Percentiles rank a stretch among this genome's conserved stretches.
Evolutionary conservation across 306 rosid species (phyloP).

Genomic region (Pyrus communis): DNA sequence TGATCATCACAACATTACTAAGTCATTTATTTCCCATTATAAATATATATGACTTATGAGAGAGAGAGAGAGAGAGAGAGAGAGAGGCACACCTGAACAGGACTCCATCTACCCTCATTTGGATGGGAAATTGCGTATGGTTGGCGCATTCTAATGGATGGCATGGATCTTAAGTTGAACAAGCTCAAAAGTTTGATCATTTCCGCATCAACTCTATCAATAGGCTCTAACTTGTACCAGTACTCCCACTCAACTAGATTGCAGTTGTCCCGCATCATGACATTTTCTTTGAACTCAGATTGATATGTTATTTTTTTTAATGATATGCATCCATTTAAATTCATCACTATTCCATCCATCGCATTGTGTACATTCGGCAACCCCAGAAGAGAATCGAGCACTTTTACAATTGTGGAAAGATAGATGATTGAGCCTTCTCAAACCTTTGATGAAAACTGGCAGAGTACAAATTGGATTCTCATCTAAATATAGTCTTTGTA

Average conservation of each 20-base stretch:
- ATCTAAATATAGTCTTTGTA: not conserved
- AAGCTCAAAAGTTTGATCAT: not conserved
- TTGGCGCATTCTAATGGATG: no score
- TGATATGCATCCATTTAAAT: not conserved
- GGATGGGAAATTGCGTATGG: no score
- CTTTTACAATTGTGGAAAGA: rapidly evolving
- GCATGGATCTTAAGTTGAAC: not conserved
- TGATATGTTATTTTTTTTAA: not conserved
- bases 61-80: not conserved
- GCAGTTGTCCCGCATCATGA: no score
- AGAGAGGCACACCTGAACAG: no score
- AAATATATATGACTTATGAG: no score
- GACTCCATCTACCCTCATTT: no score
- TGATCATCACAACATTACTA: no score
- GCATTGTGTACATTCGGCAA: not conserved
- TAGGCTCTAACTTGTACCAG: not conserved
- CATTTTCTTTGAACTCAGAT: no score
- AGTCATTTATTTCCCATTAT: no score
- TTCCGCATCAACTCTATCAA: not conserved
- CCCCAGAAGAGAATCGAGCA: not conserved
- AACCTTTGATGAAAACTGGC: not conserved
- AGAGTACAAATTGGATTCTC: not conserved
- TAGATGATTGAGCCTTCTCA: not conserved
- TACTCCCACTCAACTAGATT: not conserved
- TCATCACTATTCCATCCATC: not conserved